Evolutionary conservation across 106 monocot genomes (phyloP).

Genomic region (Allium fistulosum): DNA sequence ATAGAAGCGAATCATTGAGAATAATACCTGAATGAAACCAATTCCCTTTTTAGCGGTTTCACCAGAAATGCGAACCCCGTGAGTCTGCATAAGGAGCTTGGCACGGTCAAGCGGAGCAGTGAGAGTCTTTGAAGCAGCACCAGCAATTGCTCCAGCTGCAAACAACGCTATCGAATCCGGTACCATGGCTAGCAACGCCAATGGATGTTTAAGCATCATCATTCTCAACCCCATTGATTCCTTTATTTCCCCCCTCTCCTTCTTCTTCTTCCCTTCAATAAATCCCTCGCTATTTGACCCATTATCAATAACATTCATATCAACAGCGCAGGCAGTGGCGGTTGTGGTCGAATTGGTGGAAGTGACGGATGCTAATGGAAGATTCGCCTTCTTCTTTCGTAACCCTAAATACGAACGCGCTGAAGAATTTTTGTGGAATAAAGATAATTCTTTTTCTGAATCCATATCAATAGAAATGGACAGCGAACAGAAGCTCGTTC

Average conservation of each 20-base stretch:
- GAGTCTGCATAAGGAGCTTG: constrained; percentile 96
- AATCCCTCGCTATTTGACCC: too few species aligned
- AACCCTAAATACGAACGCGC: too few species aligned
- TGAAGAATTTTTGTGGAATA: too few species aligned
- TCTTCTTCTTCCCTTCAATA: too few species aligned
- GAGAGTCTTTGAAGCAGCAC: constrained; percentile 74
- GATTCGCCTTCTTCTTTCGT: too few species aligned
- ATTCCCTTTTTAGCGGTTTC: constrained; percentile 36
- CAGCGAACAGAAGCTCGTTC: too few species aligned
- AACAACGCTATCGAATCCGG: constrained; percentile 68
- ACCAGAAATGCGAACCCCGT: neutral
- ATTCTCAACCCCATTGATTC: neutral
- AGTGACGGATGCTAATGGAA: too few species aligned
- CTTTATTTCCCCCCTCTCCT: neutral
- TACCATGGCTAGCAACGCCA: constrained; percentile 66
- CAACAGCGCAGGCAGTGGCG: too few species aligned
- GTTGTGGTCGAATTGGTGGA: too few species aligned
- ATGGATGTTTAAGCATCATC: constrained; percentile 40
- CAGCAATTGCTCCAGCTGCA: constrained; percentile 67
- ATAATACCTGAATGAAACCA: constrained; percentile 69
- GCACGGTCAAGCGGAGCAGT: constrained; percentile 91
- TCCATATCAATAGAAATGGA: too few species aligned
- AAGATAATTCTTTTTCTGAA: too few species aligned
- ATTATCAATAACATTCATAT: too few species aligned
- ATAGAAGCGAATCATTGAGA: neutral